Percentiles rank a stretch among this genome's conserved stretches.
These are phyloP conservation scores for Glycyrrhiza uralensis DNA, from an alignment of 306 rosid species.

Conservation along the genomic window DNA sequence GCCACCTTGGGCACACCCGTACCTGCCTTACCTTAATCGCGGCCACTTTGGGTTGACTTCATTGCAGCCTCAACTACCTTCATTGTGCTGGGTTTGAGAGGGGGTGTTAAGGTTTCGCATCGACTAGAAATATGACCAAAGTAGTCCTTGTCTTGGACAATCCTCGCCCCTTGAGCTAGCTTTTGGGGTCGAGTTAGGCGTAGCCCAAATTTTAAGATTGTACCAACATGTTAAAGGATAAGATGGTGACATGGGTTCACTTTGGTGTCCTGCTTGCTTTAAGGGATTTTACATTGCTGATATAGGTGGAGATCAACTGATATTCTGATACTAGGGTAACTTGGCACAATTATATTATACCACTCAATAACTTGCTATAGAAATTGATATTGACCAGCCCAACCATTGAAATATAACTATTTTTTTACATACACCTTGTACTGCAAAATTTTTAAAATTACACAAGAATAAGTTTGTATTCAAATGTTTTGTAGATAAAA, in stretches of 20 bases:
- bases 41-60: too few relatives aligned
- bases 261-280: background rate
- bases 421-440: background rate
- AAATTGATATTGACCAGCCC: background rate
- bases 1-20: too few relatives aligned
- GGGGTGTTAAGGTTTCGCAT: too few relatives aligned
- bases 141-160: too few relatives aligned
- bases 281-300: background rate
- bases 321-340: too few relatives aligned
- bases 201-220: too few relatives aligned
- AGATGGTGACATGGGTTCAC: background rate
- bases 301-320: background rate
- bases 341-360: background rate
- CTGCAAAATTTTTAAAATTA: background rate
- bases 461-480: background rate
- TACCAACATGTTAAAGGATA: background rate
- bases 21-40: too few relatives aligned
- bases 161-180: too few relatives aligned
- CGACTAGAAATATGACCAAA: too few relatives aligned
- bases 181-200: too few relatives aligned
- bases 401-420: background rate
- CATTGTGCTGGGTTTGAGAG: too few relatives aligned
- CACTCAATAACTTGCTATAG: background rate
- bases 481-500: conserved; percentile 2
- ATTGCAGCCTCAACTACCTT: too few relatives aligned